phyloP scores from a whole-genome alignment of 495 filamentous ascomycete genomes.

The Thozetella sp. region DNA sequence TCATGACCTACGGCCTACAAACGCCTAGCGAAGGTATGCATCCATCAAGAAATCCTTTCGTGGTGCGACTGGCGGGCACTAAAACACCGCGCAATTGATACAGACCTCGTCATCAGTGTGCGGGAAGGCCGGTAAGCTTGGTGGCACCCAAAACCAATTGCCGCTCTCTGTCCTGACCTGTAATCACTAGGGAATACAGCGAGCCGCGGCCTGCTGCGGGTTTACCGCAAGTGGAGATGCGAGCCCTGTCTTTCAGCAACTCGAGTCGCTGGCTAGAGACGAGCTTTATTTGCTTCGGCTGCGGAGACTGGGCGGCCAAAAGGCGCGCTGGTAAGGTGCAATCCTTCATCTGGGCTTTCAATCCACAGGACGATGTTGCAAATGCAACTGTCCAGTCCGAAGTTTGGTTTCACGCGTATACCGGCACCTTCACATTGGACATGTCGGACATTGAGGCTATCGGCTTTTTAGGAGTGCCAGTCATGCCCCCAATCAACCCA shows the following conservation, averaged over 20 bases:
- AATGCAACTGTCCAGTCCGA: neutral
- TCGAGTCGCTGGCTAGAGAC: neutral
- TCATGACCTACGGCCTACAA: neutral
- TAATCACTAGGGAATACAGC: neutral
- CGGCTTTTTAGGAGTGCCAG: neutral
- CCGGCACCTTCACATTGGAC: neutral
- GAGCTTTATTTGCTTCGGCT: slow-evolving; percentile 2
- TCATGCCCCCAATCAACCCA: slow-evolving; percentile 1
- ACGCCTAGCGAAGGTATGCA: neutral
- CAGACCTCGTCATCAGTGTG: neutral
- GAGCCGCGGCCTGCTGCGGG: neutral
- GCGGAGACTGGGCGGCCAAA: slow-evolving; percentile 1
- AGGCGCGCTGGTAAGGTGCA: neutral
- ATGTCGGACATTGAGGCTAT: neutral
- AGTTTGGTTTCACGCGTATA: neutral
- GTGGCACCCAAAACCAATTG: neutral
- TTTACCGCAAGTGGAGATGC: neutral
- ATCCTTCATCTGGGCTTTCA: slow-evolving; percentile 1
- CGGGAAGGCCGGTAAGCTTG: neutral
- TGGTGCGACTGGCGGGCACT: neutral
- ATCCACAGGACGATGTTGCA: neutral
- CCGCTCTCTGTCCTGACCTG: neutral
- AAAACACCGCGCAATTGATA: too few relatives aligned
- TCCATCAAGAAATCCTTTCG: neutral
- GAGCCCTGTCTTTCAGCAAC: neutral